phyloP scores from a whole-genome alignment of 2,329 filamentous ascomycete species.

The Aspergillus pseudoviridinutans region DNA sequence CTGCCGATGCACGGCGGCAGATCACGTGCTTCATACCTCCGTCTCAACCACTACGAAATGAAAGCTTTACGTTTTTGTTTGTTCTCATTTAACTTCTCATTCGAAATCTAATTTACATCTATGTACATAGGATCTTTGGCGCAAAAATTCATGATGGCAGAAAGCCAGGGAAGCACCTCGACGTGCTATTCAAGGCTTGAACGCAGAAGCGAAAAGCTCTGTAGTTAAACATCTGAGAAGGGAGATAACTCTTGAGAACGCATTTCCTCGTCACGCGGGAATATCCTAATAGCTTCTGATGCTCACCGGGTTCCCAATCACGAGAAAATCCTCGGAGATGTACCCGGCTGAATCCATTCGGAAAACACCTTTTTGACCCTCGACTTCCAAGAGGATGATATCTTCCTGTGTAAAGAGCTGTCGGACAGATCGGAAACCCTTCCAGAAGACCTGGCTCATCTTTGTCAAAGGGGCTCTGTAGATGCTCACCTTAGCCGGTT shows the following conservation, averaged over 20 bases:
- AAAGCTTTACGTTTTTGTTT: no score
- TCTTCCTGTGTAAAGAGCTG: slow-evolving; percentile 40
- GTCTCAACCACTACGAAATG: not conserved
- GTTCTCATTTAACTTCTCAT: not conserved
- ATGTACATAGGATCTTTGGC: not conserved
- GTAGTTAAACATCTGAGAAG: slow-evolving; percentile 14
- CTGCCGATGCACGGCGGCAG: slow-evolving; percentile 13
- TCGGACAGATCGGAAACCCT: slow-evolving; percentile 31
- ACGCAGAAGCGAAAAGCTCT: not conserved
- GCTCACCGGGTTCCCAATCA: slow-evolving; percentile 28
- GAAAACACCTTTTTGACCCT: slow-evolving; percentile 32
- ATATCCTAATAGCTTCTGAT: slow-evolving; percentile 3
- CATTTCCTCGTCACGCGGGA: not conserved
- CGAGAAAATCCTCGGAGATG: slow-evolving; percentile 32
- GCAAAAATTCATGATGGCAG: not conserved
- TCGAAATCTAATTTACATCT: not conserved
- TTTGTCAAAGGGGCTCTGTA: slow-evolving; percentile 31
- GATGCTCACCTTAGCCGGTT: slow-evolving; percentile 21
- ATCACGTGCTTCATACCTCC: not conserved
- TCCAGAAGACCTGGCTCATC: slow-evolving; percentile 28
- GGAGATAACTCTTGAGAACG: slow-evolving; percentile 1
- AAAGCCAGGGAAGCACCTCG: not conserved
- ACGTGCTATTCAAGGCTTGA: not conserved
- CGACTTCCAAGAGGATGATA: slow-evolving; percentile 36
- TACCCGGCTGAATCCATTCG: slow-evolving; percentile 37